phyloP scores from a whole-genome alignment of 2,329 filamentous ascomycete species.

The Balansia obtecta region DNA sequence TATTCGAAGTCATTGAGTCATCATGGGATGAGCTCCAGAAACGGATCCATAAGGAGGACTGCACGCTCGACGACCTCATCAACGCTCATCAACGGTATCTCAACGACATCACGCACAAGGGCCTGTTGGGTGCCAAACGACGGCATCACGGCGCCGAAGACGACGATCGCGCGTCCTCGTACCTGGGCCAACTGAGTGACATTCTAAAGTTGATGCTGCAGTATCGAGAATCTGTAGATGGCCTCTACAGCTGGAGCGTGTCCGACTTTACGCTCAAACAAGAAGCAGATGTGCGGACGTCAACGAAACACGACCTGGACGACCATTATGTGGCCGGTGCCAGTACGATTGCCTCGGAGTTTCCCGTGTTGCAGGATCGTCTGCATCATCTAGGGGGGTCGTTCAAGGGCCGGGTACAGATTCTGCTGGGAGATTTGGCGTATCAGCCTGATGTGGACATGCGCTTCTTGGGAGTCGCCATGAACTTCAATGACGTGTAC shows the following conservation, averaged over 20 bases:
- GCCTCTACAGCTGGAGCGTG: slow-evolving; percentile 87
- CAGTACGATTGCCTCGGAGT: slow-evolving; percentile 50
- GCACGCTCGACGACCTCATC: slow-evolving; percentile 91
- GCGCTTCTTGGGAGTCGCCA: slow-evolving; percentile 87
- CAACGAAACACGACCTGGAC: slow-evolving; percentile 32
- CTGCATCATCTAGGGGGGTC: slow-evolving; percentile 60
- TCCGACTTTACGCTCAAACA: slow-evolving; percentile 90
- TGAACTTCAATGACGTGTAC: slow-evolving; percentile 99
- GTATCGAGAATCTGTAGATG: slow-evolving; percentile 88
- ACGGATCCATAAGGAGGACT: slow-evolving; percentile 70
- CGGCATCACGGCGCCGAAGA: slow-evolving; percentile 32
- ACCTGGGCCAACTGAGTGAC: slow-evolving; percentile 84
- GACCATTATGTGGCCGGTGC: slow-evolving; percentile 14
- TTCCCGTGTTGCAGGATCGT: slow-evolving; percentile 63
- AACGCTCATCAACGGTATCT: slow-evolving; percentile 84
- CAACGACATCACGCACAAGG: slow-evolving; percentile 90
- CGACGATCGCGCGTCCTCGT: slow-evolving; percentile 65
- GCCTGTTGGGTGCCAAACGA: slow-evolving; percentile 65
- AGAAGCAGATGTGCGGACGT: slow-evolving; percentile 65
- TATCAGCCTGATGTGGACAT: slow-evolving; percentile 93
- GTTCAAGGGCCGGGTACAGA: slow-evolving; percentile 66
- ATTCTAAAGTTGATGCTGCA: slow-evolving; percentile 86
- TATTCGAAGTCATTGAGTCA: slow-evolving; percentile 96
- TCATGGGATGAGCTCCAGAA: slow-evolving; percentile 86
- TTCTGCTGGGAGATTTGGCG: slow-evolving; percentile 77